A percentile compares a stretch with the other conserved stretches of the same genome.
Conservation (phyloP, 2,329 filamentous ascomycete species). For the Boeremia exigua region DNA sequence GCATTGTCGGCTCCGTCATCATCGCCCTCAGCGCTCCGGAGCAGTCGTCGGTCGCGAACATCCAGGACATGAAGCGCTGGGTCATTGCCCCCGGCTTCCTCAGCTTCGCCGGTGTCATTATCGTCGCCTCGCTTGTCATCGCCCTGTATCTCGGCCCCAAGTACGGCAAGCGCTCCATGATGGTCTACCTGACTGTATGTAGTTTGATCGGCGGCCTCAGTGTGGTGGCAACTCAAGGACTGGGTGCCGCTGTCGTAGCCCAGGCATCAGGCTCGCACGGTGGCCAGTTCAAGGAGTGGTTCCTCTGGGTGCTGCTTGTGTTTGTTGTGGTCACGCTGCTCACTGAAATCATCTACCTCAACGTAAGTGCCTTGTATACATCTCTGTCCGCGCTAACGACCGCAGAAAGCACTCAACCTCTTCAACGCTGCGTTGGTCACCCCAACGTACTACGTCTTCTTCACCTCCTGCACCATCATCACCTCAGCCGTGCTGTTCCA, state of each 20-base stretch:
- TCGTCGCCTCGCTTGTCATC: conserved; percentile 73
- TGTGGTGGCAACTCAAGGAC: conserved; percentile 91
- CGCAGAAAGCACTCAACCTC: conserved; percentile 94
- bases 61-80: conserved; percentile 90
- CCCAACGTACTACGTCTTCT: conserved; percentile 98
- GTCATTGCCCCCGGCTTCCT: conserved; percentile 88
- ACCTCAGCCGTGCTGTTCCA: conserved; percentile 91
- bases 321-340: conserved; percentile 90
- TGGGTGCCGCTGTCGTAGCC: conserved; percentile 89
- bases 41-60: conserved; percentile 82
- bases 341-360: conserved; percentile 94
- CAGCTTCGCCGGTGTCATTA: conserved; percentile 80
- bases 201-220: conserved; percentile 92
- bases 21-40: conserved; percentile 93
- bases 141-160: conserved; percentile 83
- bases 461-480: conserved; percentile 93
- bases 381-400: conserved; percentile 38
- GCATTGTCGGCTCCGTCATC: conserved; percentile 89
- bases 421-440: conserved; percentile 98
- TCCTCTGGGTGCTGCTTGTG: conserved; percentile 86
- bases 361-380: conserved; percentile 66
- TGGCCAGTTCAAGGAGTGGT: conserved; percentile 96
- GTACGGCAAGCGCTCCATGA: conserved; percentile 96
- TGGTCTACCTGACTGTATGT: conserved; percentile 96
- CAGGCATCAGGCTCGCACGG: conserved; percentile 73